A percentile compares a stretch with the other conserved stretches of the same genome.
These are phyloP conservation scores for Phaeosphaeria sp. DNA, from an alignment of 2,329 filamentous ascomycete species.

Conservation along the genomic window DNA sequence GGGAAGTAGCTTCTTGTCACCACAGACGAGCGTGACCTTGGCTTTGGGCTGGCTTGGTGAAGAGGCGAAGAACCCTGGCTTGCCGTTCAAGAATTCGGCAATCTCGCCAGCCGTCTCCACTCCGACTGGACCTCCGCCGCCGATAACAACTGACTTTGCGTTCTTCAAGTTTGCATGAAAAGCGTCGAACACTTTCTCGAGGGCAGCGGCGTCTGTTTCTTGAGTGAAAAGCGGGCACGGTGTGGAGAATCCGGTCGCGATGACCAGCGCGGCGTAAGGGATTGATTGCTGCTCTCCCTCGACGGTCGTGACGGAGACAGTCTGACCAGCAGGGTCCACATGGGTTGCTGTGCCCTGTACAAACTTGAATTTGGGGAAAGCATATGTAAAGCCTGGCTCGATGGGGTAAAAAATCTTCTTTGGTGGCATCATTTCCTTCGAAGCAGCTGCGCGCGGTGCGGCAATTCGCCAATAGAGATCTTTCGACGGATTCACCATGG, in stretches of 20 bases:
- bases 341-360: constrained; percentile 58
- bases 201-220: constrained; percentile 35
- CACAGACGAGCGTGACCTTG: constrained; percentile 55
- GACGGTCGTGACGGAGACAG: constrained; percentile 48
- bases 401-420: constrained; percentile 61
- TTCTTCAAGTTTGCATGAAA: constrained; percentile 46
- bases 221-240: constrained; percentile 55
- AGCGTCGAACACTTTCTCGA: constrained; percentile 42
- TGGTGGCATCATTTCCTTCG: constrained; percentile 55
- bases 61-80: constrained; percentile 44
- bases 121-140: constrained; percentile 58
- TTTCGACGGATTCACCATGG: constrained; percentile 62
- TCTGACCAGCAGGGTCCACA: constrained; percentile 55
- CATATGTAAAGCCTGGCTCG: constrained; percentile 59
- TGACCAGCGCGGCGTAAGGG: constrained; percentile 60
- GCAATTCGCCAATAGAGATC: constrained; percentile 63
- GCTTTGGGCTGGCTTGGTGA: constrained; percentile 49
- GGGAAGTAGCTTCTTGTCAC: constrained; percentile 53
- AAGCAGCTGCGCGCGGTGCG: constrained; percentile 61
- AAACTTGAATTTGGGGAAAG: constrained; percentile 56
- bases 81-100: constrained; percentile 51
- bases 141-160: constrained; percentile 56
- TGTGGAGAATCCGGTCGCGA: constrained; percentile 62
- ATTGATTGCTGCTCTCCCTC: constrained; percentile 45
- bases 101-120: constrained; percentile 60